A percentile compares a stretch with the other conserved stretches of the same genome.
phyloP scores from a whole-genome alignment of 495 filamentous ascomycete genomes.

The Venustampulla echinocandica region DNA sequence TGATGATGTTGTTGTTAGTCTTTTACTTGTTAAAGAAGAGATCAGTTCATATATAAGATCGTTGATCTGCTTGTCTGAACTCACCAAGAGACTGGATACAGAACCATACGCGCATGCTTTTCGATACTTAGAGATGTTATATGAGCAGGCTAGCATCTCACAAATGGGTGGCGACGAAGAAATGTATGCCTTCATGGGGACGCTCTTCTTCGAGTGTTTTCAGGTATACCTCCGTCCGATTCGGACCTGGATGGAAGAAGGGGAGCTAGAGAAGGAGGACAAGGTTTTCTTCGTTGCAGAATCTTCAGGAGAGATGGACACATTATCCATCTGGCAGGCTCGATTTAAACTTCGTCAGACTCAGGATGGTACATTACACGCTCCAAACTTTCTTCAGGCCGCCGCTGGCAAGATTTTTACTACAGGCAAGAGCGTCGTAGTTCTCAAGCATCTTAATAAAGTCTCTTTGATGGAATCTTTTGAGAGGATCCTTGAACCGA shows the following conservation, averaged over 20 bases:
- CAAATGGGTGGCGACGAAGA: slow-evolving; percentile 59
- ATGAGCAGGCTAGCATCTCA: slow-evolving; percentile 52
- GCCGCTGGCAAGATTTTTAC: slow-evolving; percentile 65
- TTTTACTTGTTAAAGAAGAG: slow-evolving; percentile 56
- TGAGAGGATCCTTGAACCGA: slow-evolving; percentile 26
- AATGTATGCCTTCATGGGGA: slow-evolving; percentile 51
- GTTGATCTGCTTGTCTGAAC: slow-evolving; percentile 45
- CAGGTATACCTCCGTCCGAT: slow-evolving; percentile 75
- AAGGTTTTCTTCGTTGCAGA: slow-evolving; percentile 67
- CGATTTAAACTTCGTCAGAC: slow-evolving; percentile 57
- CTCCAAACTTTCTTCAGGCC: slow-evolving; percentile 65
- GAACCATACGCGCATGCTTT: slow-evolving; percentile 22
- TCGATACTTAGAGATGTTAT: slow-evolving; percentile 59
- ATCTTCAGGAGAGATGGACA: slow-evolving; percentile 45
- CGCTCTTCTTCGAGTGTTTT: slow-evolving; percentile 75
- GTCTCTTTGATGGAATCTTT: slow-evolving; percentile 24
- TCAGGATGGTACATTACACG: slow-evolving; percentile 45
- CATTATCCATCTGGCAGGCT: slow-evolving; percentile 63
- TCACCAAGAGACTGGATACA: slow-evolving; percentile 27
- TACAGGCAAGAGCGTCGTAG: slow-evolving; percentile 79
- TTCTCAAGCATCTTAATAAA: slow-evolving; percentile 56
- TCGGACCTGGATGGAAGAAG: slow-evolving; percentile 75
- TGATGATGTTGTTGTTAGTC: slow-evolving; percentile 39
- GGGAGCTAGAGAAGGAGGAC: slow-evolving; percentile 54
- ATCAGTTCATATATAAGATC: slow-evolving; percentile 43